Evolutionary conservation across 2,329 filamentous ascomycete species (phyloP), one percentile per base, ranked within the genome.

Genomic region (Ceratocystis destructans): DNA sequence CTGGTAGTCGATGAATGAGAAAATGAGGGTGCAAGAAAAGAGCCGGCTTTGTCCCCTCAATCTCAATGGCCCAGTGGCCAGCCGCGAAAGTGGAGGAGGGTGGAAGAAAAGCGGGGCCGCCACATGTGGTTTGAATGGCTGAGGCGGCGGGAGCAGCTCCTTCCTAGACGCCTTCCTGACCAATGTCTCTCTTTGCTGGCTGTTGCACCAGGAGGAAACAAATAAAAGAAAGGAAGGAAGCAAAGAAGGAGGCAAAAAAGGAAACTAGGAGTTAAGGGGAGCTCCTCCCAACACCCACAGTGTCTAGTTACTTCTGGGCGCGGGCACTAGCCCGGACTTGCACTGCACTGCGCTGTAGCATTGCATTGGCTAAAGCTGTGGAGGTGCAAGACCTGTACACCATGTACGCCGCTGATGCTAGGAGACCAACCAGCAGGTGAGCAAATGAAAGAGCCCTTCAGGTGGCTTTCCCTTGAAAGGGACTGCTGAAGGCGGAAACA

Each of bases 41-140:
- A 20, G 22, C 48, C 8, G 17, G 20, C 6, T 22, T 53, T 53
- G 8, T 28, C 20, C 48, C 25, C 7, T 4, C 48, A 25, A 41
- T 41, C 3, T 12, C 37, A 41, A 41, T 41, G 37, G 37, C 25
- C 28, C 48, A 25, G 48, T 53, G 22, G 20, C 48, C 6, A 53
- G 22, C 48, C 48, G 37, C 12, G 37, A 41, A 41, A 41, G 37
- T 41, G 37, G 48, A 53, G 37, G 37, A 17, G n/a, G n/a, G 55
- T 59, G 28, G 55, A n/a, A 25, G 28, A n/a, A 59, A 37, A 59
- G 55, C 55, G 55, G 55, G 28, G 28, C 55, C 55, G 55, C 55
- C n/a, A 59, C 28, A 59, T 59, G 22, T 8, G 22, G 48, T 2
- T 53, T 22, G 48, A 53, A 25, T 25, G 48, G 48, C 25, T 53